A percentile compares a stretch with the other conserved stretches of the same genome.
phyloP scores from a whole-genome alignment of 2,329 filamentous ascomycete species.

The Thelonectria olida region DNA sequence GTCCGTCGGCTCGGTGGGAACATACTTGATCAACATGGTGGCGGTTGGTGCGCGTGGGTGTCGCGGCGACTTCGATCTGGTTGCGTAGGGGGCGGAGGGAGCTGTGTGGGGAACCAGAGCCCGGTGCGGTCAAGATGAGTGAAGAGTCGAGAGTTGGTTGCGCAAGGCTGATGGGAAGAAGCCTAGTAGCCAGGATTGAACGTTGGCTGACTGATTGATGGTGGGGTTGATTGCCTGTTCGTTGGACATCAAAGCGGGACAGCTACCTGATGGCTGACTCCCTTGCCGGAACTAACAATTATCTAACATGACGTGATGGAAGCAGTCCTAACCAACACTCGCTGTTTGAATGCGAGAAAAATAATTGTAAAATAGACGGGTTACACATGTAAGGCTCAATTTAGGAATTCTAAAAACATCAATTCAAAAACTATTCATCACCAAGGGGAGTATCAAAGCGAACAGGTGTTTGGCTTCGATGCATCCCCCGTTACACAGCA shows the following conservation, averaged over 20 bases:
- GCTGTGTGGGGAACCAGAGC: too few relatives aligned
- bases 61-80: not conserved
- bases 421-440: too few relatives aligned
- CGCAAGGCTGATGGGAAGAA: conserved; percentile 34
- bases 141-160: conserved; percentile 8
- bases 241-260: conserved; percentile 22
- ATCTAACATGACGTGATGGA: not conserved
- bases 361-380: too few relatives aligned
- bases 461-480: too few relatives aligned
- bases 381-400: too few relatives aligned
- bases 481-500: not conserved
- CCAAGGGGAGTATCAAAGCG: too few relatives aligned
- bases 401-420: too few relatives aligned
- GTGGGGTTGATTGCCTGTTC: conserved; percentile 28
- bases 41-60: conserved; percentile 20
- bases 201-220: conserved; percentile 32
- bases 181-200: conserved; percentile 6
- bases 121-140: not conserved
- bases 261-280: not conserved
- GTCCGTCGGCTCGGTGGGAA: conserved; percentile 3
- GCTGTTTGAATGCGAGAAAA: too few relatives aligned
- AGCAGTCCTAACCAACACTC: too few relatives aligned
- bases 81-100: conserved; percentile 1
- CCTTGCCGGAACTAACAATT: not conserved
- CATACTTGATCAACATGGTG: conserved; percentile 63